Percentiles rank a stretch among this genome's conserved stretches.
phyloP scores from a whole-genome alignment of 2,329 filamentous ascomycete species.

The Phyllosticta paracitricarpa region DNA sequence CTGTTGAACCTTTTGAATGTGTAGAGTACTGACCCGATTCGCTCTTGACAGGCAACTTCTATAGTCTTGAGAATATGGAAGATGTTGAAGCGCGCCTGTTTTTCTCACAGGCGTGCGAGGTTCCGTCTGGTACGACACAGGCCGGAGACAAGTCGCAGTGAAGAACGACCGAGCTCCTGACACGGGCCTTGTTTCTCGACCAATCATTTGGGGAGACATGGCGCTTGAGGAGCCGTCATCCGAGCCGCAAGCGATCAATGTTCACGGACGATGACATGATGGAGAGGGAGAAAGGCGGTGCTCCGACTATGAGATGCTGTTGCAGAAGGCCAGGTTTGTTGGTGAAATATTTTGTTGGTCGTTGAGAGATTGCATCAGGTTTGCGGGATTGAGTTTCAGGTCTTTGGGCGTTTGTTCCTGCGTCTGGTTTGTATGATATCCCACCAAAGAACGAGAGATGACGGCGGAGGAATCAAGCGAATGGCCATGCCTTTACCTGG shows the following conservation, averaged over 20 bases:
- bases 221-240: not conserved
- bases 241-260: not conserved
- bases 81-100: conserved; percentile 68
- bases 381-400: not conserved
- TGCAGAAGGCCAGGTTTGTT: not conserved
- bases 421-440: not conserved
- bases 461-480: not conserved
- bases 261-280: not conserved
- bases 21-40: conserved; percentile 3
- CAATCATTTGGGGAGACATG: not conserved
- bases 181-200: not conserved
- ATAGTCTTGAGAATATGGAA: conserved; percentile 77
- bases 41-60: conserved; percentile 65
- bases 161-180: not conserved
- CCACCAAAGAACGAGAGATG: not conserved
- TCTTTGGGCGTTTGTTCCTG: not conserved
- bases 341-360: not conserved
- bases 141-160: not conserved
- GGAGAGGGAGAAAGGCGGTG: not conserved
- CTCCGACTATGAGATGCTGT: not conserved
- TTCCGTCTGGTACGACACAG: conserved; percentile 1
- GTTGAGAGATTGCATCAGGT: not conserved
- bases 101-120: conserved; percentile 79
- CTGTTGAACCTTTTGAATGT: not conserved
- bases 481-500: not conserved